phyloP scores from a whole-genome alignment of 129 eudicot species.

The Logfia minima region DNA sequence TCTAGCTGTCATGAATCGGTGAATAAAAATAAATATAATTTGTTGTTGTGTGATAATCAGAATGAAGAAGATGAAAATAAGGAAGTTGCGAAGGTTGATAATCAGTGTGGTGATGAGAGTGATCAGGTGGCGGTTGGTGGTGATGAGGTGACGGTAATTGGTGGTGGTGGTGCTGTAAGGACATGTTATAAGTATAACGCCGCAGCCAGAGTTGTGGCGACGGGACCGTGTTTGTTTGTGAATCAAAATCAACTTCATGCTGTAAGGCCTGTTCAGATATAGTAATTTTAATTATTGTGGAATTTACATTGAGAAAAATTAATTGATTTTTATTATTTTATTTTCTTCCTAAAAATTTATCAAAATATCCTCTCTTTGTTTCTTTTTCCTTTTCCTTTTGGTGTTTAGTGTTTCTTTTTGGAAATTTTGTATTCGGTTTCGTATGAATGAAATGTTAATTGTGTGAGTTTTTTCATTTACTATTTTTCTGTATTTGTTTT shows the following conservation, averaged over 20 bases:
- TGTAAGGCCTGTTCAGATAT: constrained; percentile 30
- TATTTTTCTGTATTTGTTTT: too few relatives aligned
- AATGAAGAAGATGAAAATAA: not conserved
- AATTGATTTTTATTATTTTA: not conserved
- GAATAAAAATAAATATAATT: not conserved
- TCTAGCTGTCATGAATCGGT: not conserved
- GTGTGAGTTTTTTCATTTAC: not conserved
- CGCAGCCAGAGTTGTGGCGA: constrained; percentile 26
- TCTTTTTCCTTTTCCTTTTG: not conserved
- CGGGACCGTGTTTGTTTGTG: constrained; percentile 34
- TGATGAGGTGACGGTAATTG: constrained; percentile 10
- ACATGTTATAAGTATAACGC: constrained; percentile 17
- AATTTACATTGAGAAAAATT: not conserved
- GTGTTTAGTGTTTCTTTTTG: too few relatives aligned
- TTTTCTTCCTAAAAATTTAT: not conserved
- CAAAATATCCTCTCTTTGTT: not conserved
- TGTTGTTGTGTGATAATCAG: not conserved
- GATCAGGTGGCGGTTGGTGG: constrained; percentile 16
- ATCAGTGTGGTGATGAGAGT: not conserved
- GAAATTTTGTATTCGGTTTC: not conserved
- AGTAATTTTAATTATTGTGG: not conserved
- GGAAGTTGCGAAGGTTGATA: constrained; percentile 1
- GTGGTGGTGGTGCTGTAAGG: constrained; percentile 15
- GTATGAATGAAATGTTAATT: not conserved
- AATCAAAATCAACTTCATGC: constrained; percentile 21